Base-by-base conservation (phyloP, 2,329 filamentous ascomycete genomes). In the Ophiosphaerella herpotricha region DNA sequence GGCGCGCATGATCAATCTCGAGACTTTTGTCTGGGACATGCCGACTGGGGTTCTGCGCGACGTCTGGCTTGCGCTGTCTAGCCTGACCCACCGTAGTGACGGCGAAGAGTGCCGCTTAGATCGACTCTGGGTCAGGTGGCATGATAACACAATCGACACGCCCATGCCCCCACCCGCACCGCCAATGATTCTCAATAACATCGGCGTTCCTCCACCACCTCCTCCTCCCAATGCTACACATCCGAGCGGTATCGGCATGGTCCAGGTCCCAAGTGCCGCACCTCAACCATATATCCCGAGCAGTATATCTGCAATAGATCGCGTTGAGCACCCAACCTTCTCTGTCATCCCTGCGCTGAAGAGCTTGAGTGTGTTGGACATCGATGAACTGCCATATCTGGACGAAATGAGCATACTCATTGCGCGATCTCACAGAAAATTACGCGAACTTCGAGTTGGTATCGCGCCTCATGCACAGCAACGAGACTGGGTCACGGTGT, bases 21-120 rank as follows among this genome's bases (percentile, higher is more conserved):
- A 94, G 72, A 86, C 85, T 0, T 94, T 94, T 64, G 80, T 90
- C 3, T 94, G 90, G 90, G 90, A 95, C 65, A 93, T 94, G 90
- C 90, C 90, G 0, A 94, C 90, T 0, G 90, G 90, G 1, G 87
- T 94, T 14, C 75, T 91, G 45, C 82, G 89, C 45, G 89, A 93
- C 68, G 87, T 93, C 24, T 94, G 91, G 82, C 83, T 91, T 66
- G 86, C 89, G 18, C 78, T 95, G 39, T 85, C 86, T 1, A 90
- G 87, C 5, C 77, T 91, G 11, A 85, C 84, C 34, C 82, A 88
- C 60, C 78, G 82, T 18, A 75, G 79, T 34, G 78, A 84, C 34
- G 80, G 82, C 21, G 78, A 84, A 39, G 79, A 83, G 35, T 86
- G 86, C 64, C 86, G 87, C 38, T 76, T 94, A 39, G 85, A 90